phyloP scores from a whole-genome alignment of 495 filamentous ascomycete species.

The Parachaetomium inaequale region DNA sequence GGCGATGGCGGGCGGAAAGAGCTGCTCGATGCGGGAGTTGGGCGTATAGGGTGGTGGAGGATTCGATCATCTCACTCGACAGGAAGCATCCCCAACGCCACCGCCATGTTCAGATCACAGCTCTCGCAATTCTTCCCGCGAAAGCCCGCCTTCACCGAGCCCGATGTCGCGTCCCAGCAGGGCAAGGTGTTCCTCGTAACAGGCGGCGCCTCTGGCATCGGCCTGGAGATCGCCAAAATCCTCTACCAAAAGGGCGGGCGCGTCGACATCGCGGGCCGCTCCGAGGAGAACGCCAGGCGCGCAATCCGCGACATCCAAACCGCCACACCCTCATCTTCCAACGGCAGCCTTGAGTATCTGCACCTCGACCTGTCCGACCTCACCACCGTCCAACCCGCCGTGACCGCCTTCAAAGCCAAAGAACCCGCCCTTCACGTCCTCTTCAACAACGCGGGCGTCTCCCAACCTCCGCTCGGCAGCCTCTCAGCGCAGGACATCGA shows the following conservation, averaged over 20 bases:
- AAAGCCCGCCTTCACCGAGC: slow-evolving; percentile 26
- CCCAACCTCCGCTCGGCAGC: slow-evolving; percentile 29
- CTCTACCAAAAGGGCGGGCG: slow-evolving; percentile 40
- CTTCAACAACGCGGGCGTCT: slow-evolving; percentile 42
- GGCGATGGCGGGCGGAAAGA: no score
- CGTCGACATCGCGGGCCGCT: slow-evolving; percentile 48
- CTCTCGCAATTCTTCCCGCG: slow-evolving; percentile 28
- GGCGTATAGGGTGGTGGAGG: no score
- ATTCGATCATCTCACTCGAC: no score
- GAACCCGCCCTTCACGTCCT: slow-evolving; percentile 30
- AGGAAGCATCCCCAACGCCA: no score
- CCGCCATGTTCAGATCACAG: not conserved
- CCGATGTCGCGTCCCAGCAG: slow-evolving; percentile 21
- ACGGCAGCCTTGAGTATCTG: slow-evolving; percentile 26
- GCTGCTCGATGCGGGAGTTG: no score
- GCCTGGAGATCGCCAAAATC: slow-evolving; percentile 39
- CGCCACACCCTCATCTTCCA: slow-evolving; percentile 14
- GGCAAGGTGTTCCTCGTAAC: slow-evolving; percentile 46
- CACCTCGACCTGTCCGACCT: slow-evolving; percentile 31
- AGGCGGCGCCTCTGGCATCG: slow-evolving; percentile 44
- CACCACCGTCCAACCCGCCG: slow-evolving; percentile 26
- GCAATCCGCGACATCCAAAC: slow-evolving; percentile 27
- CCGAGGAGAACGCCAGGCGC: slow-evolving; percentile 21
- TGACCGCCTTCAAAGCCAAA: slow-evolving; percentile 21
- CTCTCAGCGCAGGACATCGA: slow-evolving; percentile 38